Evolutionary conservation across 2,329 filamentous ascomycete species (phyloP), one percentile per base, ranked within the genome.

Genomic region (Epichloe uncinata): DNA sequence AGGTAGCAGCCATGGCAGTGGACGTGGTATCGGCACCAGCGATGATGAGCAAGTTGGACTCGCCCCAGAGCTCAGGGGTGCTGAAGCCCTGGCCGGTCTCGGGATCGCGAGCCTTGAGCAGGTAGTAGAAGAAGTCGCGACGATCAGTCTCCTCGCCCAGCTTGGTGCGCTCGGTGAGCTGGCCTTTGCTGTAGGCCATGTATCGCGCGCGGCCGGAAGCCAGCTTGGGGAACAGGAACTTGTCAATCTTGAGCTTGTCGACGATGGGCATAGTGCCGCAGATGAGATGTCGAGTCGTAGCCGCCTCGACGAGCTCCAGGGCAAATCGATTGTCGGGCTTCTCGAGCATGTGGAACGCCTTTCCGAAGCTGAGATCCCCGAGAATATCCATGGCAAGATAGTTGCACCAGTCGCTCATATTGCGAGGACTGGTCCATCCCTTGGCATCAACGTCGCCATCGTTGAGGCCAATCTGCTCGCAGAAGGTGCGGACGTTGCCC

Each of bases 81-180:
- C 72, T 75, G 59, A 86, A 82, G 1, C 80, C 80, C 51, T 77
- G 72, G 48, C 82, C 82, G 0, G 82, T 85, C 60, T 86, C 82
- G 12, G 82, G 82, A 56, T 87, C 84, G 38, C 77, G 77, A 7
- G 84, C 83, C 59, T 81, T 82, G 52, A 87, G 74, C 11, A 88
- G 73, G 63, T 87, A 81, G 65, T 85, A 82, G 68, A 87, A 87
- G 69, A 87, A 87, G 61, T 87, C 84, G 50, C 82, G 79, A 35
- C 83, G 81, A 57, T 79, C 81, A 45, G 75, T 81, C 55, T 77
- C 79, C 55, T 80, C 79, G 30, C 81, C 81, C 26, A 83, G 68
- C 53, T 80, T 78, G 45, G 81, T 84, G 22, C 83, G 75, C 58
- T 85, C 78, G 13, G 74, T 74, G 40, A 85, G 73, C 64, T 86